Evolutionary conservation across 768 basidiomycete genomes (phyloP).

Genomic region (Mrakia gelida): DNA sequence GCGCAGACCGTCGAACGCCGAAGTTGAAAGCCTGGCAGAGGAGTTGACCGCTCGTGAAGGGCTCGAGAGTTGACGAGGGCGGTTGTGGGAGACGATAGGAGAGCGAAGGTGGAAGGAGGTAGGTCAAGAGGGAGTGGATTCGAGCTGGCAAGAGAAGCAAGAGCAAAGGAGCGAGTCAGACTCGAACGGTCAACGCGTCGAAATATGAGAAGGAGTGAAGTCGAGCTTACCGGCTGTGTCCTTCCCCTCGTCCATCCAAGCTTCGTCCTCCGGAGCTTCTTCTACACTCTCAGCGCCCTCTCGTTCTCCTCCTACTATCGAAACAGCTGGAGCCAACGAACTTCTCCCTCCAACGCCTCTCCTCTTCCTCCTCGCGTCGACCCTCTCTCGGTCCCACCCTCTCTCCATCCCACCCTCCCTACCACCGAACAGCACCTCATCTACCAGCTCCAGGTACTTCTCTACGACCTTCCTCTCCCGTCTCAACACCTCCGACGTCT

Average conservation of each 20-base stretch:
- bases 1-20: conserved; percentile 70
- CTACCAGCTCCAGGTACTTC: conserved; percentile 70
- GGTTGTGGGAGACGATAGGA: conserved; percentile 45
- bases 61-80: neutral
- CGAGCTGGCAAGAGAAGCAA: conserved; percentile 51
- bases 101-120: conserved; percentile 60
- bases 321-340: conserved; percentile 48
- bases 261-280: conserved; percentile 10
- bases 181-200: neutral
- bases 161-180: neutral
- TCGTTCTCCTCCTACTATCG: conserved; percentile 46
- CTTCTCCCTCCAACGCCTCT: conserved; percentile 44
- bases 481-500: conserved; percentile 47
- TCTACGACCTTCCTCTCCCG: conserved; percentile 59
- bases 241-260: conserved; percentile 44
- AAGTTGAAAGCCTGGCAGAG: conserved; percentile 77
- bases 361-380: conserved; percentile 47
- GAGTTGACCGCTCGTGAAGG: conserved; percentile 60
- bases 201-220: neutral
- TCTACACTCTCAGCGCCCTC: conserved; percentile 42
- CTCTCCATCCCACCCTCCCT: conserved; percentile 51
- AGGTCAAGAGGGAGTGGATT: conserved; percentile 57
- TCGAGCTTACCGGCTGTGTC: conserved; percentile 57
- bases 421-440: conserved; percentile 65
- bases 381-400: conserved; percentile 45